Percentiles rank a stretch among this genome's conserved stretches.
Evolutionary conservation across 73 alveolate species (phyloP).

Genomic region (Paramecium sonneborni): DNA sequence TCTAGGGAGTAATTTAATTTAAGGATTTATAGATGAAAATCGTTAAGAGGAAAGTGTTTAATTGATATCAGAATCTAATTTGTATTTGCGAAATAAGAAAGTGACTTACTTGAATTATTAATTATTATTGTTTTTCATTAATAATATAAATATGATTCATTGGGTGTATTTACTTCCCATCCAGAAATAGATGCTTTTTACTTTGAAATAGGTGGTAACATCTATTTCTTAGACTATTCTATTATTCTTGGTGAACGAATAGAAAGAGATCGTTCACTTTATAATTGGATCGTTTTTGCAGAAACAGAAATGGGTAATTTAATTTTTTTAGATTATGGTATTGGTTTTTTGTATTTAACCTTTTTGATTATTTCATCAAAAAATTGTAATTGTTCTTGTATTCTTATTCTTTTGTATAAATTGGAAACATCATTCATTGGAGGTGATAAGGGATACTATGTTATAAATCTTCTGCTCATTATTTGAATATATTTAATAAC

Average conservation of each 20-base stretch:
- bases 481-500: neutral
- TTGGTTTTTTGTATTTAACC: neutral
- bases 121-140: neutral
- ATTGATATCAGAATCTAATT: neutral
- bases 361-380: neutral
- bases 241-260: neutral
- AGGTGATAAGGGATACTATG: neutral
- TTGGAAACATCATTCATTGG: slow-evolving; percentile 12
- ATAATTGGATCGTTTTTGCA: neutral
- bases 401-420: neutral
- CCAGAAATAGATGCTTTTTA: neutral
- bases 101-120: neutral
- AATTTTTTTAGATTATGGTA: neutral
- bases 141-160: neutral
- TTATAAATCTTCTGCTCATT: neutral
- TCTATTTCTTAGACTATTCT: neutral
- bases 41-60: neutral
- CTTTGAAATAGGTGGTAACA: neutral
- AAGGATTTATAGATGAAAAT: neutral
- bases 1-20: neutral
- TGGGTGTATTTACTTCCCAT: neutral
- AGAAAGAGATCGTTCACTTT: slow-evolving; percentile 2
- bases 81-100: neutral
- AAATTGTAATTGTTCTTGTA: neutral
- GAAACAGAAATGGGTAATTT: neutral